Base-by-base conservation (phyloP, 495 filamentous ascomycete genomes). In the Thozetella sp. region DNA sequence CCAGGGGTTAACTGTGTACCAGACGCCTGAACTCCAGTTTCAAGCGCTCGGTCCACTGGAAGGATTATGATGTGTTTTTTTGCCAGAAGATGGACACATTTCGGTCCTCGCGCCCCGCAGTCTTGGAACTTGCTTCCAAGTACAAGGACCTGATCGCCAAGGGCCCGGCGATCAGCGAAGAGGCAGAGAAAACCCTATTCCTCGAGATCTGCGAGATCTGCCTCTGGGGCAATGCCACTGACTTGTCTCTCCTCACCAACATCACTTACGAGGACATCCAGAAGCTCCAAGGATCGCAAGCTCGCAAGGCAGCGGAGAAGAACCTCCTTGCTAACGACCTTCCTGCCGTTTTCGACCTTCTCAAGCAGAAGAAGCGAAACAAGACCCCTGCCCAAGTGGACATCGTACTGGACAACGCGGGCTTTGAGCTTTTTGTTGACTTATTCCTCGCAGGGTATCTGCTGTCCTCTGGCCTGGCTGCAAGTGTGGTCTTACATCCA, bases 141-240 rank as follows among this genome's bases (percentile, higher is more conserved):
- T 73, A 95, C 91, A 55, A 81, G 87, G 65, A 94, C 25, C 73
- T 96, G 53, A 86, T 92, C 19, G 66, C 77, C 22, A 64, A 62
- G 53, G 20, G 40, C 17, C 54, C 58, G 51, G 72, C 17, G 25
- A 76, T 17, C 72, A 83, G 82, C 54, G 88, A 88, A 24, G 82
- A 90, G 59, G 88, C 90, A 0, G 90, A 96, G 61, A 82, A 84
- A 60, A 68, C 93, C 1, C 72, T 97, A 17, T 99, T 99, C 72
- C 83, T 78, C 2, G 95, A 97, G 72, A 96, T 98, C 89, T 93
- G 88, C 74, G 93, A 97, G 77, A 95, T 97, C 62, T 97, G 95
- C 67, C 83, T 97, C 22, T 98, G 95, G 95, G 95, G 95, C 9
- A 97, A 99, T 72, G 95, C 96, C 2, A 98, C 94, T 0, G 96